phyloP scores from a whole-genome alignment of 257 asterid genomes.

The Lithospermum erythrorhizon region DNA sequence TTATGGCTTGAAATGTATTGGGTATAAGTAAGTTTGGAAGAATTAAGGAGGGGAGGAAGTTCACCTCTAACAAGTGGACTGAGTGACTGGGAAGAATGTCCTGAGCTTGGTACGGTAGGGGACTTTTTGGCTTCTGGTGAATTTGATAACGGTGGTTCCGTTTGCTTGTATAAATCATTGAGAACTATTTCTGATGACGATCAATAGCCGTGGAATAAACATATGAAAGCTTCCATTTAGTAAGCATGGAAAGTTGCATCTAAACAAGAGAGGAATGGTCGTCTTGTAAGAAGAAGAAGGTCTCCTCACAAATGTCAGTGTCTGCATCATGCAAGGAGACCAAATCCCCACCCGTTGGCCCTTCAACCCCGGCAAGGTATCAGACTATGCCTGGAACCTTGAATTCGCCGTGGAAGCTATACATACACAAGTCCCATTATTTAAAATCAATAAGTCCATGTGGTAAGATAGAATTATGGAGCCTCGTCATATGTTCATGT shows the following conservation, averaged over 20 bases:
- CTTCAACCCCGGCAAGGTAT: too few species aligned
- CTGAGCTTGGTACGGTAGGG: slow-evolving; percentile 93
- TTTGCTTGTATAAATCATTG: slow-evolving; percentile 59
- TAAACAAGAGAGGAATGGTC: neutral
- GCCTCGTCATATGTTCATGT: neutral
- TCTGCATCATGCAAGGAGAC: too few species aligned
- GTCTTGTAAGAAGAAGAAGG: too few species aligned
- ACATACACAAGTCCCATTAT: too few species aligned
- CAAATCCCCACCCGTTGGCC: too few species aligned
- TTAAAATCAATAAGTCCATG: neutral
- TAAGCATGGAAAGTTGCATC: too few species aligned
- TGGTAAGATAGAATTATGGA: neutral
- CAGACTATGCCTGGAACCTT: too few species aligned
- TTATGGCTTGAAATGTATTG: slow-evolving; percentile 94
- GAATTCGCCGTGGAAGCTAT: too few species aligned
- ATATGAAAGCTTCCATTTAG: too few species aligned
- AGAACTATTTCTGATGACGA: slow-evolving; percentile 21
- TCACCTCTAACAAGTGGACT: slow-evolving; percentile 60
- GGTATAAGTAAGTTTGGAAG: slow-evolving; percentile 95
- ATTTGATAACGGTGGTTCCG: slow-evolving; percentile 79
- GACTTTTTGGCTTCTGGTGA: slow-evolving; percentile 93
- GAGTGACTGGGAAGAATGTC: slow-evolving; percentile 99
- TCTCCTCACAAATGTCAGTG: too few species aligned
- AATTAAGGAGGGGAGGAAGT: slow-evolving; percentile 62
- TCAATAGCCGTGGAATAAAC: slow-evolving; percentile 7